Evolutionary conservation across 768 basidiomycete genomes (phyloP), one percentile per base, ranked within the genome.

Genomic region (Naganishia randhawae): DNA sequence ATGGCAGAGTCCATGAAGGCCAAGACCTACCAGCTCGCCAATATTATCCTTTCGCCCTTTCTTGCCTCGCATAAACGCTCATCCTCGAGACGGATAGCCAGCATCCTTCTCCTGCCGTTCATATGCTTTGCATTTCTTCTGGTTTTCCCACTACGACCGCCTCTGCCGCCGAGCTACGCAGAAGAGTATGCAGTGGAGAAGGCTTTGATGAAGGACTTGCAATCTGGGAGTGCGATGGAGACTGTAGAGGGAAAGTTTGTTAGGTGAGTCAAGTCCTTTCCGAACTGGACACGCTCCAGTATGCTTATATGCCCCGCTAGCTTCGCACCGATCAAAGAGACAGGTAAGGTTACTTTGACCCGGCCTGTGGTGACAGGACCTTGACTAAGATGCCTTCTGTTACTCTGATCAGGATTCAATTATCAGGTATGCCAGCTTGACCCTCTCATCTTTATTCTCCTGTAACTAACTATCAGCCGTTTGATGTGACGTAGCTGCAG

Each of bases 251-350:
- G 63, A 22, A 25, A 51, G 27, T 78, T 69, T 66, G 71, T 77
- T 25, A 76, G 69, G 76, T 78, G 71, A 68, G 76, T 71, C n/a
- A 14, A 14, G 6, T 27, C 16, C n/a, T 22, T 3, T 42, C 7
- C 8, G 54, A 9, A 25, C 29, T 41, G 14, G 35, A 14, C 31
- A 25, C 16, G 33, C 19, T n/a, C 14, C 16, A 16, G 45, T 32
- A 39, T 32, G 48, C 31, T 61, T 45, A 61, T 35, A 5, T 45
- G 35, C 27, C 17, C 55, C 19, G 17, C 3, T 33, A 68, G 62
- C 61, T 79, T 79, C 65, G 75, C 76, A 50, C 69, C 73, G 41
- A 75, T 77, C 19, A 71, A 72, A 68, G 75, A 74, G 27, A 75
- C 76, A n/a, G 76, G 72, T 72, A 37, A 50, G 69, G 66, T 14